These are phyloP conservation scores for Boletus rex-veris DNA, from an alignment of 768 basidiomycete genomes.

Conservation along the genomic window DNA sequence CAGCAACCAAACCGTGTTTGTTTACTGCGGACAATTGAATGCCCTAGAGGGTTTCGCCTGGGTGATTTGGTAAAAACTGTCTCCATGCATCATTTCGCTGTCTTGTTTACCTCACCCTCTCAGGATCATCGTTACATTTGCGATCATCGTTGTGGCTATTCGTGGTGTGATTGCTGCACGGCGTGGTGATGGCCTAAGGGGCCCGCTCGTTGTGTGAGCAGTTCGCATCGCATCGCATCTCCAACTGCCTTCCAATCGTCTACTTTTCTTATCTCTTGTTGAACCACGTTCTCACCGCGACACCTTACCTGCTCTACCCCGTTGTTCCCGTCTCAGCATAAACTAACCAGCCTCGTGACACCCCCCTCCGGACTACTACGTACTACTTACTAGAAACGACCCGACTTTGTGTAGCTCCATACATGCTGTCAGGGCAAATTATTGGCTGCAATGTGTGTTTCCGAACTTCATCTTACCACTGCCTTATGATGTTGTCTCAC, in stretches of 20 bases:
- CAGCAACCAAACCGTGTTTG: conserved; percentile 42
- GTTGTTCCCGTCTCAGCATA: background rate
- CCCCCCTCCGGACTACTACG: background rate
- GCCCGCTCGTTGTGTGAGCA: conserved; percentile 44
- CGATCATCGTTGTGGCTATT: conserved; percentile 53
- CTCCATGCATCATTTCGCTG: background rate
- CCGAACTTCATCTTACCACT: too few species aligned
- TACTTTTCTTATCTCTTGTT: background rate
- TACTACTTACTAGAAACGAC: background rate
- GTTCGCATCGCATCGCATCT: background rate
- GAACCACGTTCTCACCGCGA: conserved; percentile 11
- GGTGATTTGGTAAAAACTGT: conserved; percentile 54
- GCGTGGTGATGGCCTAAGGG: conserved; percentile 65
- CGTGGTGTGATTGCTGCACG: conserved; percentile 58
- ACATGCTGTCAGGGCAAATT: conserved; percentile 6
- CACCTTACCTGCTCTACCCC: conserved; percentile 7
- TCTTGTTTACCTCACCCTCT: background rate
- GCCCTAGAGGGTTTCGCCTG: conserved; percentile 74
- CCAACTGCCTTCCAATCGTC: conserved; percentile 2
- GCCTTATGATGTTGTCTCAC: too few species aligned
- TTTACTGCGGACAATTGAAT: conserved; percentile 75
- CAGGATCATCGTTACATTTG: conserved; percentile 65
- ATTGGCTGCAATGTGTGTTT: background rate
- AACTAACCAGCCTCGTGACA: conserved; percentile 6
- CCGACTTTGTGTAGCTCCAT: background rate